Conservation (phyloP, 345 rosid genomes). For the Jatropha curcas region DNA sequence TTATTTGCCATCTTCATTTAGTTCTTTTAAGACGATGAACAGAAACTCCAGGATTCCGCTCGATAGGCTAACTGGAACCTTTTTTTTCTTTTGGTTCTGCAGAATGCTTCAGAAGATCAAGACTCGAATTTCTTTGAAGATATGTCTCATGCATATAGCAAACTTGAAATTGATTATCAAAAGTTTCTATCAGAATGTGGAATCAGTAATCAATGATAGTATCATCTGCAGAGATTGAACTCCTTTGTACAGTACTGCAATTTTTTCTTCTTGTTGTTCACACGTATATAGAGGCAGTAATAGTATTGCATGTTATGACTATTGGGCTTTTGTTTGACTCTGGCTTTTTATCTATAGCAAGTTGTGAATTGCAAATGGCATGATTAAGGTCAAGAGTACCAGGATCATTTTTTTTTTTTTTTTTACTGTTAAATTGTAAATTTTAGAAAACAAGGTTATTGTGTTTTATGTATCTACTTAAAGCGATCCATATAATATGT, state of each 20-base stretch:
- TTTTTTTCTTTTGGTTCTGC: background rate
- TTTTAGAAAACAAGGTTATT: background rate
- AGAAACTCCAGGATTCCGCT: no score
- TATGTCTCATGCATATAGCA: constrained; percentile 13
- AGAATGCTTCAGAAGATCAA: constrained; percentile 24
- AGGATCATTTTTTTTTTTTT: background rate
- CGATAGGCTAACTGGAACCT: no score
- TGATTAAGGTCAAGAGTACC: background rate
- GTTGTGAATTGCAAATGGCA: background rate
- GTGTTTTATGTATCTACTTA: no score
- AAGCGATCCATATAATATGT: no score
- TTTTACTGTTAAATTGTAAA: background rate
- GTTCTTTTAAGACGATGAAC: background rate
- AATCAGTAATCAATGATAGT: constrained; percentile 24
- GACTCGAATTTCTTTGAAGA: constrained; percentile 27
- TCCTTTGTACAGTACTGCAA: background rate
- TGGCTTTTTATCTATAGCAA: background rate
- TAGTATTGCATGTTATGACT: background rate
- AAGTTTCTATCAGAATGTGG: constrained; percentile 46
- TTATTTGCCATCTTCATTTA: background rate
- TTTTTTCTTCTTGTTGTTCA: background rate
- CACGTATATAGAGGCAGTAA: background rate
- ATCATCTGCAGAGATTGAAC: background rate
- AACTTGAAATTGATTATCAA: constrained; percentile 39
- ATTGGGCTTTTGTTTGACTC: background rate